phyloP scores from a whole-genome alignment of 202 grass and related monocot species.

The Brachypodium distachyon region DNA sequence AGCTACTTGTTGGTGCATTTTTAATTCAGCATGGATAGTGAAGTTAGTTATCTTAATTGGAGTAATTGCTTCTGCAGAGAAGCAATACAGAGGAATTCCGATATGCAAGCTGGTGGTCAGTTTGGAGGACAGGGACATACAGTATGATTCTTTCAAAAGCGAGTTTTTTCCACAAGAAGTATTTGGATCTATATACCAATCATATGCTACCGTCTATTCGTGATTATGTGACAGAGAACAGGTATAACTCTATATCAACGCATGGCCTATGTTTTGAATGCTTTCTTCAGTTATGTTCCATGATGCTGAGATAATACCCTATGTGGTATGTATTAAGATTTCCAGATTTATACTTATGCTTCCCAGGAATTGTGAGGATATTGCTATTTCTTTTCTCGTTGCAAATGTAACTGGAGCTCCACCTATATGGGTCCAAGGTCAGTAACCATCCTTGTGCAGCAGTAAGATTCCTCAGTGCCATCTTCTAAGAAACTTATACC shows the following conservation, averaged over 20 bases:
- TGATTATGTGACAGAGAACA: conserved; percentile 64
- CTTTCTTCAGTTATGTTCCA: background rate
- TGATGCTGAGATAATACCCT: background rate
- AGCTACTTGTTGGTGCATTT: background rate
- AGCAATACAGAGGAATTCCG: conserved; percentile 19
- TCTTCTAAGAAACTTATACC: background rate
- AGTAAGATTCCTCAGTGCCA: background rate
- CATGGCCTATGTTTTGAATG: background rate
- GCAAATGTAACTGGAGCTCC: conserved; percentile 81
- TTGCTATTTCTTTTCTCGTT: conserved; percentile 95
- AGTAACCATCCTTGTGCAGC: conserved; percentile 11
- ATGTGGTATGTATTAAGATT: background rate
- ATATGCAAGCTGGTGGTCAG: conserved; percentile 93
- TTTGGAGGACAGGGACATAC: conserved; percentile 93
- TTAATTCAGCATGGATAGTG: background rate
- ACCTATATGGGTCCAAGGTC: conserved; percentile 96
- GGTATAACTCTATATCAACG: conserved; percentile 20
- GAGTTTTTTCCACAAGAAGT: conserved; percentile 65
- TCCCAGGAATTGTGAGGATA: conserved; percentile 94
- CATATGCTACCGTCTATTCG: conserved; percentile 52
- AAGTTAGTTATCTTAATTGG: background rate
- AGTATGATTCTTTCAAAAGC: conserved; percentile 95
- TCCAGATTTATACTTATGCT: background rate
- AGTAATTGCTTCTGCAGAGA: conserved; percentile 32
- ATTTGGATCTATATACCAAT: conserved; percentile 72